A percentile compares a stretch with the other conserved stretches of the same genome.
phyloP scores from a whole-genome alignment of 192 early-diverging fungal genomes.

The Rhizoclosmatium globosum region DNA sequence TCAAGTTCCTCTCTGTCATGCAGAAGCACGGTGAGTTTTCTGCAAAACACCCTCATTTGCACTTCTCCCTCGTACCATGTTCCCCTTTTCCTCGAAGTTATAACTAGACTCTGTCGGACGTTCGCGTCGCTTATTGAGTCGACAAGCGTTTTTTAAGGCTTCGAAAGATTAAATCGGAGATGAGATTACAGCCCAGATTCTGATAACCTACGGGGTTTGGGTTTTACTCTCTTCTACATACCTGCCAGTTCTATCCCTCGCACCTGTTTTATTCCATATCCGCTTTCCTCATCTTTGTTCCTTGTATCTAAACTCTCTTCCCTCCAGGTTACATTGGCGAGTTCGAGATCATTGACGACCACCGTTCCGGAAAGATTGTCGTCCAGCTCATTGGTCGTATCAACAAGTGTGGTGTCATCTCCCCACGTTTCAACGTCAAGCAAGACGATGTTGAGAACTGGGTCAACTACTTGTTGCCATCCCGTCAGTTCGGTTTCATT shows the following conservation, averaged over 20 bases:
- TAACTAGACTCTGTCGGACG: conserved; percentile 75
- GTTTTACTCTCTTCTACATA: conserved; percentile 48
- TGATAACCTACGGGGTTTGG: conserved; percentile 19
- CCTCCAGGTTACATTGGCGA: conserved; percentile 94
- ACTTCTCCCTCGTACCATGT: background rate
- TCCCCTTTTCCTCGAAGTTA: conserved; percentile 64
- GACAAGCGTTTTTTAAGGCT: conserved; percentile 78
- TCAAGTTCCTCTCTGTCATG: conserved; percentile 99
- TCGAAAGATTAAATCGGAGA: conserved; percentile 62
- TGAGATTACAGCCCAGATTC: conserved; percentile 63
- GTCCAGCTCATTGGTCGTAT: conserved; percentile 98
- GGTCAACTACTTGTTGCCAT: conserved; percentile 95
- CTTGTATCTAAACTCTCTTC: background rate
- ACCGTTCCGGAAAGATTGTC: conserved; percentile 97
- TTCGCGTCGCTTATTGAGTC: conserved; percentile 50
- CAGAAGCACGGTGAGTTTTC: conserved; percentile 90
- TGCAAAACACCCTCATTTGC: background rate
- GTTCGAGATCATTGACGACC: conserved; percentile 98
- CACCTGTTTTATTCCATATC: too few species aligned
- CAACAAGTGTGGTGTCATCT: conserved; percentile 99
- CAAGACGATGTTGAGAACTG: conserved; percentile 94
- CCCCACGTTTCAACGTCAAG: conserved; percentile 98
- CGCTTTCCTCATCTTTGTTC: conserved; percentile 44
- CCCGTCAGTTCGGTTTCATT: conserved; percentile 98
- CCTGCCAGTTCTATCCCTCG: conserved; percentile 32